phyloP scores from a whole-genome alignment of 2,329 filamentous ascomycete genomes.

The Fusarium nelsonii region DNA sequence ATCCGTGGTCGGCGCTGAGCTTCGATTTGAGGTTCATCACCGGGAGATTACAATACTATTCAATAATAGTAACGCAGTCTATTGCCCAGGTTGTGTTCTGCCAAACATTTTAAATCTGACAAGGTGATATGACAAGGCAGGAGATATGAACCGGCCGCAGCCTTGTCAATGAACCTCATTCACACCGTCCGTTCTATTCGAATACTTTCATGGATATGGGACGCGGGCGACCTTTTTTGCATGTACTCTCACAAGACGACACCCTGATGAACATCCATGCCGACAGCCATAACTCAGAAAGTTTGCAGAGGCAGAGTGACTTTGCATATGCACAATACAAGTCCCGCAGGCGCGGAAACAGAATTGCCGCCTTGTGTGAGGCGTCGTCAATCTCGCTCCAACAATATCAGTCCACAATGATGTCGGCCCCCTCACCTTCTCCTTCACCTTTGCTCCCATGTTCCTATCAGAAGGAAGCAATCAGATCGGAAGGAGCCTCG shows the following conservation, averaged over 20 bases:
- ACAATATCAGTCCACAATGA: constrained; percentile 49
- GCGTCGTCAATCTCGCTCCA: constrained; percentile 46
- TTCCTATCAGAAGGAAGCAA: neutral
- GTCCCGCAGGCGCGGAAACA: constrained; percentile 36
- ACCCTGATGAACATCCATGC: constrained; percentile 3
- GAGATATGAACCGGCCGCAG: neutral
- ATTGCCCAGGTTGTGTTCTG: constrained; percentile 1
- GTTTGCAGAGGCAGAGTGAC: constrained; percentile 20
- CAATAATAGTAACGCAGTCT: constrained; percentile 2
- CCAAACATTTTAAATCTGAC: constrained; percentile 7
- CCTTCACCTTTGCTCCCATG: constrained; percentile 1
- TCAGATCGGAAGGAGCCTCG: neutral
- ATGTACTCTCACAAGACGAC: neutral
- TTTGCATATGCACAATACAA: constrained; percentile 30
- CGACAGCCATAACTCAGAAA: neutral
- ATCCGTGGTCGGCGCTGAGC: constrained; percentile 6
- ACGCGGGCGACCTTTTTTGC: neutral
- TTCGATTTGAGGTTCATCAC: neutral
- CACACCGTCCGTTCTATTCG: neutral
- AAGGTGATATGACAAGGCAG: neutral
- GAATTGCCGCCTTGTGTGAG: constrained; percentile 39
- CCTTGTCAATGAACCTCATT: constrained; percentile 15
- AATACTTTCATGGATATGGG: neutral
- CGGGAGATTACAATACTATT: neutral
- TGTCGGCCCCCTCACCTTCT: constrained; percentile 35